phyloP scores from a whole-genome alignment of 2,329 filamentous ascomycete genomes.

The Colletotrichum sp. region DNA sequence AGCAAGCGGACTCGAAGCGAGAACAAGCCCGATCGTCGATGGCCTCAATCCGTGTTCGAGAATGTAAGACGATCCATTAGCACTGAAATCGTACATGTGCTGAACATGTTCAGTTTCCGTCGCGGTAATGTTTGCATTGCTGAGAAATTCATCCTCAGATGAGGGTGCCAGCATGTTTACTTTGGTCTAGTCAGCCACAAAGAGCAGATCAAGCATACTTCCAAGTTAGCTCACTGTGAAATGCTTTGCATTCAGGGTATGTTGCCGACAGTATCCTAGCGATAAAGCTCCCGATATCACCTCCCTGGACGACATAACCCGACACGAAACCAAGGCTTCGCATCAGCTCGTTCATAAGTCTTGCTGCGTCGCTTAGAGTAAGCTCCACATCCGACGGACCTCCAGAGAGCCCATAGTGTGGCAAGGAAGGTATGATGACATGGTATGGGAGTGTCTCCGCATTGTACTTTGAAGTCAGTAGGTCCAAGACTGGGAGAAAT shows the following conservation, averaged over 20 bases:
- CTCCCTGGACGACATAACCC: slow-evolving; percentile 61
- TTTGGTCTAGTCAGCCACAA: not conserved
- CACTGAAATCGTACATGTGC: not conserved
- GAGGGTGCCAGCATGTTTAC: not conserved
- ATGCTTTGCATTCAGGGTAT: slow-evolving; percentile 51
- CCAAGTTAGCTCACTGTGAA: not conserved
- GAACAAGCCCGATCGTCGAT: slow-evolving; percentile 58
- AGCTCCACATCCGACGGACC: slow-evolving; percentile 32
- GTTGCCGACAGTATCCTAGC: slow-evolving; percentile 45
- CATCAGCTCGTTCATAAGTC: slow-evolving; percentile 56
- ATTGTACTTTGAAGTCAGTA: slow-evolving; percentile 52
- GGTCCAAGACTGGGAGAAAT: slow-evolving; percentile 55
- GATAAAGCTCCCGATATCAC: slow-evolving; percentile 56
- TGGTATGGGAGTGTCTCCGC: slow-evolving; percentile 60
- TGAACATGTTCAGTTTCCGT: not conserved
- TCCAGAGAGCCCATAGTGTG: slow-evolving; percentile 52
- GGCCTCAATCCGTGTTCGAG: slow-evolving; percentile 58
- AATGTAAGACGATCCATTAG: slow-evolving; percentile 52
- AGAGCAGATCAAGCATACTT: not conserved
- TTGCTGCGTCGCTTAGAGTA: slow-evolving; percentile 34
- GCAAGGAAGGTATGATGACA: slow-evolving; percentile 59
- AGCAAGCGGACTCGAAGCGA: slow-evolving; percentile 59
- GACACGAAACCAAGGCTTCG: slow-evolving; percentile 53
- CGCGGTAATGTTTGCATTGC: not conserved
- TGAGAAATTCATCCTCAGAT: not conserved